Percentiles rank a stretch among this genome's conserved stretches.
Conservation (phyloP, 2,329 filamentous ascomycete genomes). For the Curvularia eragrostidis region DNA sequence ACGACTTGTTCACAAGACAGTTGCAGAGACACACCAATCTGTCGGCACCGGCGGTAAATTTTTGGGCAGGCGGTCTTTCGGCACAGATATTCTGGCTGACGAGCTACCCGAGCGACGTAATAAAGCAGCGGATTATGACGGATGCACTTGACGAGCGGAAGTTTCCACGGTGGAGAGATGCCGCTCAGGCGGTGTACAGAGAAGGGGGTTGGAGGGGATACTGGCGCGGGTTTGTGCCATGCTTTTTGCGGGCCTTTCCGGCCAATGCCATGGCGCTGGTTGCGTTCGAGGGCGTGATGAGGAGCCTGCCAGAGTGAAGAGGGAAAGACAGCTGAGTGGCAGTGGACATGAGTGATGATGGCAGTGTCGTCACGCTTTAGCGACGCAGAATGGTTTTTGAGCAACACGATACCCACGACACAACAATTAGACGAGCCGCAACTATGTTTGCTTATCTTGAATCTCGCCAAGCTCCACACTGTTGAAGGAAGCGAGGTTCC, state of each 20-base stretch:
- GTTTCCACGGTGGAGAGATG: slow-evolving; percentile 80
- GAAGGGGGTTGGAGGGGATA: slow-evolving; percentile 82
- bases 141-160: slow-evolving; percentile 75
- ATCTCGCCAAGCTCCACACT: neutral
- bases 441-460: neutral
- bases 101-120: slow-evolving; percentile 88
- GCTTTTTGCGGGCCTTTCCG: slow-evolving; percentile 91
- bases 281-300: slow-evolving; percentile 92
- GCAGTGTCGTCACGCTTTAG: neutral
- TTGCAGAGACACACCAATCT: slow-evolving; percentile 72
- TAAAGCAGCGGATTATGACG: slow-evolving; percentile 98
- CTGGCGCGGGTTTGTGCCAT: slow-evolving; percentile 91
- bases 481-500: neutral
- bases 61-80: slow-evolving; percentile 93
- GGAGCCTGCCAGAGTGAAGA: slow-evolving; percentile 51
- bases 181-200: slow-evolving; percentile 75
- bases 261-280: slow-evolving; percentile 94
- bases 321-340: neutral
- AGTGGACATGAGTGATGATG: neutral
- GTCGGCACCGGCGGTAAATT: slow-evolving; percentile 83
- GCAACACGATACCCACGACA: slow-evolving; percentile 3
- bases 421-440: neutral
- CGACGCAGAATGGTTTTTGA: slow-evolving; percentile 1
- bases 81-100: slow-evolving; percentile 96
- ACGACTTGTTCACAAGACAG: slow-evolving; percentile 79